Base-by-base conservation (phyloP, 176 grass and related monocot genomes). In the Rhynchospora breviuscula region DNA sequence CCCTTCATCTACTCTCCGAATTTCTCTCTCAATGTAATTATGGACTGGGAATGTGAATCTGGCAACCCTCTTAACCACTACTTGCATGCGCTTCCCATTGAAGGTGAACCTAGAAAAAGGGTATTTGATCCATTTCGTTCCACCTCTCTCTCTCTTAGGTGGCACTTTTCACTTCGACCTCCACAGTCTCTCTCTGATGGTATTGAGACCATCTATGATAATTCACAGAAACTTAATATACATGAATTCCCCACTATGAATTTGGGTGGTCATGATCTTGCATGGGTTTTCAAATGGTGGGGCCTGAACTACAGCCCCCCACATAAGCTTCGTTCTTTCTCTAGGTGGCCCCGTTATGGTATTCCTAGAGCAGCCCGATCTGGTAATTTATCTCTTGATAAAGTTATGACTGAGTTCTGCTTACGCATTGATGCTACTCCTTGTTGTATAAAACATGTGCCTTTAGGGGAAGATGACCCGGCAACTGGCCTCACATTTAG, bases 211-310 rank as follows among this genome's bases (percentile, higher is more conserved):
- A 67, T 89, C 56, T 91, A 87, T 67, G 88, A 86, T 81, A 90
- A 67, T 88, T 84, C 78, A 60, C 83, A 67, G 35, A 91, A 85
- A 91, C 67, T 91, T 51, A 63, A 88, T 77, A 84, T 88, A 84
- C 84, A 58, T 83, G 86, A 92, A 62, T 92, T 83, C 52, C 96
- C 96, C 44, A 90, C 91, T 52, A 99, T 99, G 96, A 95, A 93
- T 83, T 87, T 99, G 67, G 96, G 96, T 83, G 96, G 93, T 21
- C 96, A 99, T 89, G 96, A 99, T 86, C 88, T 99, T 67, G 93
- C 93, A 69, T 99, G 96, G 96, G 86, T 99, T 85, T 99, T 99
- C 83, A 99, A 99, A 86, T 99, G 96, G 96, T 95, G 96, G 96
- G 87, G 88, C 56, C 87, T 99, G 90, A 99, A 99, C 84, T 99